phyloP scores from a whole-genome alignment of 495 filamentous ascomycete species.

The Penicillium diatomitis region DNA sequence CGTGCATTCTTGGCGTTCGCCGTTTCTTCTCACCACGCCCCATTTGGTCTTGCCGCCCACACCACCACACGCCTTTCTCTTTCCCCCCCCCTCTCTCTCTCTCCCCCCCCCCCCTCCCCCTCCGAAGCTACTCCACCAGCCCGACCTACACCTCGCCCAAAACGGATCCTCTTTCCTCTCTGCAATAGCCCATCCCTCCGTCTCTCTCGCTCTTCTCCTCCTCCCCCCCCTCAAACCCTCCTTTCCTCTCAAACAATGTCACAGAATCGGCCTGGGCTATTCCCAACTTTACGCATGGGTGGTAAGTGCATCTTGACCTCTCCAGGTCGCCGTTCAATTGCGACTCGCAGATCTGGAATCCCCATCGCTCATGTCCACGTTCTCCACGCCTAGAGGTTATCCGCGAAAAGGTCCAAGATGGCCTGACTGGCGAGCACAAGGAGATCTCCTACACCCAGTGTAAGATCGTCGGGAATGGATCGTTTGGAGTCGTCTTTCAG shows the following conservation, averaged over 20 bases:
- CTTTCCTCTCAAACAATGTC: constrained; percentile 44
- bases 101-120: constrained; percentile 10
- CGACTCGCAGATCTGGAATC: neutral
- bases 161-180: constrained; percentile 19
- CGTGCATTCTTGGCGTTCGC: constrained; percentile 17
- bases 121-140: constrained; percentile 19
- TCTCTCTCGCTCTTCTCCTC: too few species aligned
- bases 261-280: constrained; percentile 65
- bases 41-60: constrained; percentile 22
- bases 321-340: constrained; percentile 5
- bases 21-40: constrained; percentile 18
- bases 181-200: constrained; percentile 22
- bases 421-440: constrained; percentile 86
- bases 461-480: constrained; percentile 99
- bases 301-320: constrained; percentile 43
- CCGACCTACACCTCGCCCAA: constrained; percentile 17
- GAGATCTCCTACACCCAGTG: constrained; percentile 98
- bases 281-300: constrained; percentile 73
- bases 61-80: neutral
- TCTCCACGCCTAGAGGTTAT: constrained; percentile 65
- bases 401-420: constrained; percentile 98
- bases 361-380: constrained; percentile 4
- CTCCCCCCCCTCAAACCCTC: constrained; percentile 13
- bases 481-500: constrained; percentile 97
- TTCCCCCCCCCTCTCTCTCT: constrained; percentile 11